Base-by-base conservation (phyloP, 352 stramenopile species). In the Blastocystis sp. region DNA sequence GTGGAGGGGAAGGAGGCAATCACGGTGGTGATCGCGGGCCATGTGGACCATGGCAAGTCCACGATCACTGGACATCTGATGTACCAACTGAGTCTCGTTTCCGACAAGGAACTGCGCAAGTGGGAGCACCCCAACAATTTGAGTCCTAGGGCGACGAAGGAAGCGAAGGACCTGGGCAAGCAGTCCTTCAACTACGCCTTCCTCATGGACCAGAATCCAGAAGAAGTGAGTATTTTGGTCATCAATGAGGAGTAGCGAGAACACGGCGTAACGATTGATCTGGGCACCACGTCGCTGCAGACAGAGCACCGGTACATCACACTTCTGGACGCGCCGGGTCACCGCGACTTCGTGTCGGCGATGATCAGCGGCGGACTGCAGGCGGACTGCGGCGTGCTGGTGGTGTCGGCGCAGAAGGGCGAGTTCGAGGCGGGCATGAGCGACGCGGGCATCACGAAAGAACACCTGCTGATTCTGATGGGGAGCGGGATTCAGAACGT, bases 1-100 rank as follows among this genome's bases (percentile, higher is more conserved):
- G 48, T 48, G 19, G 62, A 70, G 38, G 67, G 64, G 14, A 88
- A 64, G 41, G 41, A 86, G 45, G 23, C 76, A 41, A 93, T 98
- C 80, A 97, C 93, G 74, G 94, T 98, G 92, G 95, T 98, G 45
- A 94, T 98, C 40, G 93, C 98, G 53, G 96, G 96, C 19, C 96
- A 99, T 88, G 96, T 99, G 17, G 96, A 99, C 91, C 94, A 95
- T 1, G 96, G 96, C 45, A 99, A 98, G 92, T 97, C 94, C 62
- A 98, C 96, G 0, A 93, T 98, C 86, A 98, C 95, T 64, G 96
- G 96, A 0, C 96, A 98, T 80, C 91, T 98, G 89, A 91, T 98
- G 19, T 94, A 95, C 88, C n/a, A 64, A 7, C 34, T 52, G 14
- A 76, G 66, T 17, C 17, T 84, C 23, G 93, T 96, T 88, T 94